Evolutionary conservation across 2,329 filamentous ascomycete genomes (phyloP).

Genomic region (Scedosporium apiospermum): DNA sequence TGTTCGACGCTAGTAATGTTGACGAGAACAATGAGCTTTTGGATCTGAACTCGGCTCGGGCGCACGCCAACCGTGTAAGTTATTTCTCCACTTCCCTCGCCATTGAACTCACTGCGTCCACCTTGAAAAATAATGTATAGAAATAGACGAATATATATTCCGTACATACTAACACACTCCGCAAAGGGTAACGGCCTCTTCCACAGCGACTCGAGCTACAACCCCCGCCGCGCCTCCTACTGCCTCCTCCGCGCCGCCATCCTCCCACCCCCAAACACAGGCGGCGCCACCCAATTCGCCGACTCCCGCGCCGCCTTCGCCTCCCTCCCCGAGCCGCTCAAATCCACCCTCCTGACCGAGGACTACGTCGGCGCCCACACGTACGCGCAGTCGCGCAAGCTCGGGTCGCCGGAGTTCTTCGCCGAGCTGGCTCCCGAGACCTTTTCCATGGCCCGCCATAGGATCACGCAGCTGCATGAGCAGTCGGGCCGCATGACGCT

Average conservation of each 20-base stretch:
- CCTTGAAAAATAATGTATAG: background rate
- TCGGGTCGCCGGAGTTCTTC: slow-evolving; percentile 39
- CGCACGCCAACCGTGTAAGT: slow-evolving; percentile 28
- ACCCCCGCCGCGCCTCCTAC: slow-evolving; percentile 41
- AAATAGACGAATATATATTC: background rate
- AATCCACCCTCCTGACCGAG: slow-evolving; percentile 22
- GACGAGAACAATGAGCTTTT: slow-evolving; percentile 35
- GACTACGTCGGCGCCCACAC: slow-evolving; percentile 40
- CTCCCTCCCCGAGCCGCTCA: slow-evolving; percentile 27
- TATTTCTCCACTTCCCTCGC: background rate
- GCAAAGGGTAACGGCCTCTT: slow-evolving; percentile 37
- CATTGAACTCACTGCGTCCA: background rate
- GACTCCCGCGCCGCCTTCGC: slow-evolving; percentile 42
- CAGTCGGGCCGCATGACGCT: slow-evolving; percentile 40
- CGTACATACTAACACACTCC: background rate
- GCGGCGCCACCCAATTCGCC: slow-evolving; percentile 43
- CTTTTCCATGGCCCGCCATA: slow-evolving; percentile 32
- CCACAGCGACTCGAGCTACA: slow-evolving; percentile 46
- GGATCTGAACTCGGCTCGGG: slow-evolving; percentile 27
- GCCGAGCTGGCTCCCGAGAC: slow-evolving; percentile 29
- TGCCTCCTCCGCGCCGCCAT: slow-evolving; percentile 39
- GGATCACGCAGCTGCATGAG: slow-evolving; percentile 41
- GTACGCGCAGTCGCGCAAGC: slow-evolving; percentile 42
- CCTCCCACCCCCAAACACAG: slow-evolving; percentile 35
- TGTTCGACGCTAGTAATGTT: slow-evolving; percentile 50